Evolutionary conservation across 2,329 filamentous ascomycete species (phyloP).

Genomic region (Metarhizium humberi): DNA sequence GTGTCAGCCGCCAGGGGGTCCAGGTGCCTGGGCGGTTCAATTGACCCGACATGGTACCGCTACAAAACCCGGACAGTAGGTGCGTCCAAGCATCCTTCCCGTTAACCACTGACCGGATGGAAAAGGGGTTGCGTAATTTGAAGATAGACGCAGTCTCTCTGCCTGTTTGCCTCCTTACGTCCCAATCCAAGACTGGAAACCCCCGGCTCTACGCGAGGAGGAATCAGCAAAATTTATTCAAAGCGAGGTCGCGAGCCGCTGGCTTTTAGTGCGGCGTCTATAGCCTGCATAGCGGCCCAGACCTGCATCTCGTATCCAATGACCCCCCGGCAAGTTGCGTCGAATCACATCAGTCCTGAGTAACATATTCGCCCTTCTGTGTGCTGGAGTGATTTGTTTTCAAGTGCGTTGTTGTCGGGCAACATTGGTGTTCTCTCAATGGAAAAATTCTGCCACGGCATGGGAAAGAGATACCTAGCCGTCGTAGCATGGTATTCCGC

Average conservation of each 20-base stretch:
- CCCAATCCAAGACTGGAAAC: too few species aligned
- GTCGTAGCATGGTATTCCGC: neutral
- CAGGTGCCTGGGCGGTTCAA: too few species aligned
- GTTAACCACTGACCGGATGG: too few species aligned
- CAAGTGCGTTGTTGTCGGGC: neutral
- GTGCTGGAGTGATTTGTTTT: neutral
- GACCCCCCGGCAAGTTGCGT: neutral
- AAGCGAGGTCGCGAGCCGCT: neutral
- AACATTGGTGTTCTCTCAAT: too few species aligned
- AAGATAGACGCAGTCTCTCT: too few species aligned
- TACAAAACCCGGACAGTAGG: neutral
- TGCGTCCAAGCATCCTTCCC: too few species aligned
- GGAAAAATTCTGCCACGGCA: neutral
- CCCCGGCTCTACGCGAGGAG: too few species aligned
- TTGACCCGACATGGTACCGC: neutral
- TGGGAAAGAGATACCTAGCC: conserved; percentile 2
- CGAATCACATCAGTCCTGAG: neutral
- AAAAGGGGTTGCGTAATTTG: too few species aligned
- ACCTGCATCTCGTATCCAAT: conserved; percentile 1
- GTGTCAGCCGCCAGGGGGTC: neutral
- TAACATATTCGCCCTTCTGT: too few species aligned
- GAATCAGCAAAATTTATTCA: neutral
- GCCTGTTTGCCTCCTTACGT: too few species aligned
- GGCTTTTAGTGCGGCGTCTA: neutral
- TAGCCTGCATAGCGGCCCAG: neutral